Evolutionary conservation across 352 stramenopile species (phyloP).

Genomic region (Globisporangium ultimum): DNA sequence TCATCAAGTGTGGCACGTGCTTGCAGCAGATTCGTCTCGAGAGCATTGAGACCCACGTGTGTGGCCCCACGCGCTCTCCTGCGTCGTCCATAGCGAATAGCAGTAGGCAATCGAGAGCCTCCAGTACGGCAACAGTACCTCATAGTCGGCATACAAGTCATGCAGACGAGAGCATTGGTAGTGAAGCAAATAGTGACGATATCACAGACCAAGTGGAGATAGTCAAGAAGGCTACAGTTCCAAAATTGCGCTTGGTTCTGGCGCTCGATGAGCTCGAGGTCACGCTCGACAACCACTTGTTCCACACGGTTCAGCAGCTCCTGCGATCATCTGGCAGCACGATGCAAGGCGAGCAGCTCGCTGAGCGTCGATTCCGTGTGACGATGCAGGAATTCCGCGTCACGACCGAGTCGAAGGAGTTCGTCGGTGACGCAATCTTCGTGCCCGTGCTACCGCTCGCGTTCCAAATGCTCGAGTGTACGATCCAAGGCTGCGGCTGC

Average conservation of each 20-base stretch:
- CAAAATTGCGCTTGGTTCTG: constrained; percentile 35
- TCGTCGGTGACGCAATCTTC: constrained; percentile 56
- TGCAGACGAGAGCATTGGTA: not conserved
- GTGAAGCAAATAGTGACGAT: not conserved
- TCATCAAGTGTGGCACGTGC: constrained; percentile 59
- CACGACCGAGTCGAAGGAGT: constrained; percentile 69
- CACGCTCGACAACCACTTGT: constrained; percentile 33
- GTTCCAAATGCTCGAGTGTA: constrained; percentile 74
- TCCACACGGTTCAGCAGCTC: constrained; percentile 29
- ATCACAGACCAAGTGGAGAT: not conserved
- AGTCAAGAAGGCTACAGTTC: constrained; percentile 18
- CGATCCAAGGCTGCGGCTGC: constrained; percentile 54
- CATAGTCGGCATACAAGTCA: not conserved
- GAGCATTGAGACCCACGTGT: constrained; percentile 53
- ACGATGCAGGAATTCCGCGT: constrained; percentile 34
- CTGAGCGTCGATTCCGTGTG: constrained; percentile 21
- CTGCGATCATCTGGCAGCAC: constrained; percentile 9
- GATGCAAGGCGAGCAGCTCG: not conserved
- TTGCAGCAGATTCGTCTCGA: constrained; percentile 56
- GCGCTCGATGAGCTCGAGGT: constrained; percentile 53
- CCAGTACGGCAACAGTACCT: not conserved
- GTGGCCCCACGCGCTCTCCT: constrained; percentile 16
- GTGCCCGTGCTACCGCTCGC: constrained; percentile 57
- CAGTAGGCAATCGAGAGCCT: not conserved
- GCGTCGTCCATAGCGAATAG: constrained; percentile 11